These are phyloP conservation scores for Linaria vulgaris DNA, from an alignment of 257 asterid genomes.

Conservation along the genomic window DNA sequence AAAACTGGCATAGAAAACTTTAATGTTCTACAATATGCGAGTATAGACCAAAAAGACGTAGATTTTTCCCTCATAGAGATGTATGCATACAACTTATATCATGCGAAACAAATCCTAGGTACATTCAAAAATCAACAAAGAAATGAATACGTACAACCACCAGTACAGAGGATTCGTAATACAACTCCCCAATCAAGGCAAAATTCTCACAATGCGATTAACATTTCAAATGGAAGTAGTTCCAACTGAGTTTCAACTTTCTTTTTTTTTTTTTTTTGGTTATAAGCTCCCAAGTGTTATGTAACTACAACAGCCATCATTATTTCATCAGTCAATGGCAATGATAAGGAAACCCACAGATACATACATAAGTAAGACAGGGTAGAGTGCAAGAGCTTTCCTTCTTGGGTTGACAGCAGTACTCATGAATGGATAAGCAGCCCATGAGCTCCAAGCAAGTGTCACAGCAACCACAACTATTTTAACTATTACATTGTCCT, in stretches of 20 bases:
- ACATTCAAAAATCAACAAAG: background rate
- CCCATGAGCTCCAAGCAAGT: slow-evolving; percentile 98
- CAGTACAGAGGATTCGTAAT: slow-evolving; percentile 2
- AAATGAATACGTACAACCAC: slow-evolving; percentile 22
- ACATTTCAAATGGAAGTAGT: background rate
- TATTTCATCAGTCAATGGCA: slow-evolving; percentile 63
- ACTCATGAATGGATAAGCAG: slow-evolving; percentile 98
- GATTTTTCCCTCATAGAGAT: no score
- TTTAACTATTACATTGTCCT: slow-evolving; percentile 73
- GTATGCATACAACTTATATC: no score
- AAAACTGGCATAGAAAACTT: no score
- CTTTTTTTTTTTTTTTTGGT: background rate
- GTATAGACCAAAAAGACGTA: no score
- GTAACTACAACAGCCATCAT: slow-evolving; percentile 16
- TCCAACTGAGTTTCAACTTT: slow-evolving; percentile 8
- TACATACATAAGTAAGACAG: slow-evolving; percentile 88
- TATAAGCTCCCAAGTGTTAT: slow-evolving; percentile 13
- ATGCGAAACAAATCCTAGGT: no score
- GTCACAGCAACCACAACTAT: slow-evolving; percentile 73
- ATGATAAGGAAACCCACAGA: slow-evolving; percentile 93
- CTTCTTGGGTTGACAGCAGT: slow-evolving; percentile 80
- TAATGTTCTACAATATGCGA: no score
- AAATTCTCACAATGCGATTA: slow-evolving; percentile 5
- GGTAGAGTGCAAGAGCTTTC: slow-evolving; percentile 93
- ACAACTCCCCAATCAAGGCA: slow-evolving; percentile 23